These are phyloP conservation scores for Ogataea thermomethanolica DNA, from an alignment of 805 yeast genomes.

Conservation along the genomic window DNA sequence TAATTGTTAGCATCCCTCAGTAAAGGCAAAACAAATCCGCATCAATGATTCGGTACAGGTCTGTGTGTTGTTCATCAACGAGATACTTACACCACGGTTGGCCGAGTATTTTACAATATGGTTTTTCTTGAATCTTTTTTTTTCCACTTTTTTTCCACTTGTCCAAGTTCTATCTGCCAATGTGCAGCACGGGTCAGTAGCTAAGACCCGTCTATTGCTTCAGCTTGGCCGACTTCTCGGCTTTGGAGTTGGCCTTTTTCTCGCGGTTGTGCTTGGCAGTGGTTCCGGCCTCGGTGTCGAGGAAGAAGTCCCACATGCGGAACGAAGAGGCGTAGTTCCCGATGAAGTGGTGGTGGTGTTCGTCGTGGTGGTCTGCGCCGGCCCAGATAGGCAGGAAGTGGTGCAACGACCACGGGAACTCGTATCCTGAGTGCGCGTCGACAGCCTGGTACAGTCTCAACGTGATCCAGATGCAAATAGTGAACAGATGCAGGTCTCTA, in stretches of 20 bases:
- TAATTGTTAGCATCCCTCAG: slow-evolving; percentile 10
- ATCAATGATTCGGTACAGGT: slow-evolving; percentile 10
- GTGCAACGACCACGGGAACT: slow-evolving; percentile 94
- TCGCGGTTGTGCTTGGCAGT: slow-evolving; percentile 76
- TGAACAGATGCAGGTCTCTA: slow-evolving; percentile 76
- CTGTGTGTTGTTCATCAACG: slow-evolving; percentile 12
- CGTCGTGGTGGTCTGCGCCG: slow-evolving; percentile 97
- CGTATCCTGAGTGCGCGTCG: slow-evolving; percentile 97
- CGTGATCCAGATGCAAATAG: slow-evolving; percentile 86
- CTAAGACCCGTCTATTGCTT: not conserved
- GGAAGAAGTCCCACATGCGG: slow-evolving; percentile 90
- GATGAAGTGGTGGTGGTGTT: slow-evolving; percentile 92
- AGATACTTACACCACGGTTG: slow-evolving; percentile 6
- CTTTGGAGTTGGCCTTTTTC: slow-evolving; percentile 51
- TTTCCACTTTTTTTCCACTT: not conserved
- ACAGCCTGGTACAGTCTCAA: slow-evolving; percentile 92
- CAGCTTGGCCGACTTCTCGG: slow-evolving; percentile 40
- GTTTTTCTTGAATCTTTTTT: not conserved
- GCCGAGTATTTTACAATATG: not conserved
- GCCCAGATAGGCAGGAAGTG: slow-evolving; percentile 96
- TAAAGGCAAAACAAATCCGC: slow-evolving; percentile 10
- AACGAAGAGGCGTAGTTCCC: slow-evolving; percentile 94
- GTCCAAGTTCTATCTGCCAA: not conserved
- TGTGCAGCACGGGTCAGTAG: not conserved
- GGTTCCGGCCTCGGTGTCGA: slow-evolving; percentile 89